A percentile compares a stretch with the other conserved stretches of the same genome.
These are phyloP conservation scores for Citrullus amarus DNA, from an alignment of 306 rosid species.

Conservation along the genomic window DNA sequence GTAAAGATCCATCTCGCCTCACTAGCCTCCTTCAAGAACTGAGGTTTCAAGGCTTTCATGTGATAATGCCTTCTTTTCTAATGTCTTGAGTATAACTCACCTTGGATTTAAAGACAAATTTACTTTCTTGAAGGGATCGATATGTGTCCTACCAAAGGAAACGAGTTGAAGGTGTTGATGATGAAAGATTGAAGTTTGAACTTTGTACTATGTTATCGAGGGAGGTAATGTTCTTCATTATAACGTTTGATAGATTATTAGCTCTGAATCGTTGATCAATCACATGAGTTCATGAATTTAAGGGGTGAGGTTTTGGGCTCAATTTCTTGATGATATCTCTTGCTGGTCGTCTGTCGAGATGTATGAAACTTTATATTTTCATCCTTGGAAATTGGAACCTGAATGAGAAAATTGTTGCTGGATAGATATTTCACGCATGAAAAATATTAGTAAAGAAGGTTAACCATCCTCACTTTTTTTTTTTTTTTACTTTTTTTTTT, in stretches of 20 bases:
- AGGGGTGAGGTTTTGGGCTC: neutral
- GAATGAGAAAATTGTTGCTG: neutral
- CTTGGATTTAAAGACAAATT: neutral
- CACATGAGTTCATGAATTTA: neutral
- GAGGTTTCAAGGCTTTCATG: slow-evolving; percentile 27
- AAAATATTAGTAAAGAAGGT: neutral
- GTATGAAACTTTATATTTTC: neutral
- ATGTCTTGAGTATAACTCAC: neutral
- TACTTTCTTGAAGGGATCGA: slow-evolving; percentile 47
- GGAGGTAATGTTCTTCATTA: slow-evolving; percentile 44
- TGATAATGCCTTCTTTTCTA: neutral
- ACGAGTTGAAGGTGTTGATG: slow-evolving; percentile 68
- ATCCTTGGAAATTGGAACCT: neutral
- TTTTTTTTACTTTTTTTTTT: neutral
- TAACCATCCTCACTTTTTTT: neutral
- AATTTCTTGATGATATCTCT: neutral
- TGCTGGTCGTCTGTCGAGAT: neutral
- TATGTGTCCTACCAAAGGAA: slow-evolving; percentile 48
- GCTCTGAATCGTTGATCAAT: neutral
- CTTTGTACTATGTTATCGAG: slow-evolving; percentile 62
- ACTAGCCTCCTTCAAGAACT: slow-evolving; percentile 53
- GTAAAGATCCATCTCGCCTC: slow-evolving; percentile 62
- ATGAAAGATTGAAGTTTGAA: slow-evolving; percentile 84
- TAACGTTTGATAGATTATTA: neutral
- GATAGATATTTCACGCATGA: neutral